phyloP scores from a whole-genome alignment of 805 yeast species.

The Kazachstania psychrophila region DNA sequence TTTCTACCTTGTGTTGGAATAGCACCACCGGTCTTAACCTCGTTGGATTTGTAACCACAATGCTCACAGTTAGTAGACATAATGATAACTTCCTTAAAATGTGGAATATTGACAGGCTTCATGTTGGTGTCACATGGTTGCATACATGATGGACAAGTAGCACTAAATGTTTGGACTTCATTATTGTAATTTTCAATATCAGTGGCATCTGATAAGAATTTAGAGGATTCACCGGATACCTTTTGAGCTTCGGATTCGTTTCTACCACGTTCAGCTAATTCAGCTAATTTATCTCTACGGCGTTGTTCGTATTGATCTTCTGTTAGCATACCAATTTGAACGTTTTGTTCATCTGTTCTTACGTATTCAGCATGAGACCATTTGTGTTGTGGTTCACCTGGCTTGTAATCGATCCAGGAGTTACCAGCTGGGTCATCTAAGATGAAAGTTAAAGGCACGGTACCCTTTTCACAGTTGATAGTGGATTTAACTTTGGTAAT shows the following conservation, averaged over 20 bases:
- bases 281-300: slow-evolving; percentile 27
- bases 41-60: slow-evolving; percentile 95
- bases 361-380: slow-evolving; percentile 79
- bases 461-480: slow-evolving; percentile 56
- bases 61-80: slow-evolving; percentile 90
- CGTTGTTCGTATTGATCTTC: slow-evolving; percentile 42
- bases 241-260: slow-evolving; percentile 18
- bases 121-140: slow-evolving; percentile 81
- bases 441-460: slow-evolving; percentile 66
- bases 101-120: slow-evolving; percentile 95
- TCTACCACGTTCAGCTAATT: slow-evolving; percentile 31
- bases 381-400: slow-evolving; percentile 80
- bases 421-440: slow-evolving; percentile 95
- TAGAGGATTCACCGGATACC: slow-evolving; percentile 20
- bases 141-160: slow-evolving; percentile 83
- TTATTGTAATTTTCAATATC: slow-evolving; percentile 78
- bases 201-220: slow-evolving; percentile 59
- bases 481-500: slow-evolving; percentile 49
- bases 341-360: slow-evolving; percentile 84
- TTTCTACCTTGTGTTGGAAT: slow-evolving; percentile 79
- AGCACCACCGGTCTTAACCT: slow-evolving; percentile 97
- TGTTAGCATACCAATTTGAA: slow-evolving; percentile 69
- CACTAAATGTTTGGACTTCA: slow-evolving; percentile 88
- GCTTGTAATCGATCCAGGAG: slow-evolving; percentile 87
- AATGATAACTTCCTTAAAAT: slow-evolving; percentile 91